Evolutionary conservation across 73 alveolate species (phyloP), one percentile per base, ranked within the genome.

Genomic region (Breviolum minutum): DNA sequence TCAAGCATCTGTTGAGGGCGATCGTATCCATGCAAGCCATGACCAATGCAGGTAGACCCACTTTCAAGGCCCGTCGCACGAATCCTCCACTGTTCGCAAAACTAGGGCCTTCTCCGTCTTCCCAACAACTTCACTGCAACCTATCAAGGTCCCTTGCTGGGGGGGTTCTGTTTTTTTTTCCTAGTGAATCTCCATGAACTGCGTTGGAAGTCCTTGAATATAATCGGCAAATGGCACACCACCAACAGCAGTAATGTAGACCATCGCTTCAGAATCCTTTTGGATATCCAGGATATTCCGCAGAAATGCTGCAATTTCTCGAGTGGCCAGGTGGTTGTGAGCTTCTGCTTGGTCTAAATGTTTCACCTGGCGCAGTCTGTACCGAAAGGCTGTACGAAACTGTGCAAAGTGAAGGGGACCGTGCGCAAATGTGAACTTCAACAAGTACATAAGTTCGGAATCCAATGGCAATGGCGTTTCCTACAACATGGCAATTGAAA

Each of bases 1-100:
- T 84, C 60, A 20, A 26, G 68, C 99, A 94, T 69, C 91, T 62
- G 63, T 63, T 85, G 32, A 80, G 20, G 71, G 99, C 99, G 32
- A 71, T 68, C 69, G 73, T 27, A 83, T 94, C 99, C 99, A 94
- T 94, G 71, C 99, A 94, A 3, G 99, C 99, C 74, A 94, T 29
- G 63, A 94, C 80, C 94, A 94, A 13, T 11, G 99, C 99, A 6
- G 94, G 77, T 9, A 94, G 70, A 71, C 99, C 99, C n/a, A 92
- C 91, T 66, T 71, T 84, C 89, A 92, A 17, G 30, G 98, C 98
- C 0, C 98, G 32, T 16, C 40, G 63, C 17, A 92, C 54, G 29
- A 92, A 92, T 92, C 98, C 98, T 92, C 69, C 94, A 60, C 90
- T 6, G 77, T 68, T 68, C 3, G n/a, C 77, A 22, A 68, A 22